Conservation (phyloP, 2,329 filamentous ascomycete genomes). For the Pseudogymnoascus sp. region DNA sequence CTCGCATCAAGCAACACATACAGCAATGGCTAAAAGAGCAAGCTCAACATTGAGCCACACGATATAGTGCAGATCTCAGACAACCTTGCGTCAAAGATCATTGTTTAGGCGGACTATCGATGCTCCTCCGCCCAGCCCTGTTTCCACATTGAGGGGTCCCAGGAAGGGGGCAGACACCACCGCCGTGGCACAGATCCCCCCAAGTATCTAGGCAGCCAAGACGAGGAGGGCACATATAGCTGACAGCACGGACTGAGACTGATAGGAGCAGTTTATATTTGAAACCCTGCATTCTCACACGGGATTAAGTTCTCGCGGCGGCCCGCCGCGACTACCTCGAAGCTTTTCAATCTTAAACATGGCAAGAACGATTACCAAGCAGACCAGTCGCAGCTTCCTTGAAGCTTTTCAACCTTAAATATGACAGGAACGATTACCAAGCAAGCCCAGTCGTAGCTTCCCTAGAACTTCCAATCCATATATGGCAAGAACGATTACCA, state of each 20-base stretch:
- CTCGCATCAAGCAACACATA: background rate
- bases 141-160: conserved; percentile 37
- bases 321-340: no score
- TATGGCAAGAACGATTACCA: no score
- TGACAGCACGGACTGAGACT: conserved; percentile 18
- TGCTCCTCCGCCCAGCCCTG: conserved; percentile 35
- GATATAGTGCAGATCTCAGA: no score
- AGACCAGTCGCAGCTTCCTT: no score
- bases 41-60: background rate
- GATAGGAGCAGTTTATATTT: background rate
- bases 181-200: conserved; percentile 34
- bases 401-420: no score
- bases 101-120: conserved; percentile 28
- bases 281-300: background rate
- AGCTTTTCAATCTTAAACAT: no score
- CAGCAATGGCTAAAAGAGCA: background rate
- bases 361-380: no score
- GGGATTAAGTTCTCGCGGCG: background rate
- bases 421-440: no score
- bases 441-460: background rate
- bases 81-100: no score
- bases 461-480: no score
- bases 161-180: conserved; percentile 39
- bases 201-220: conserved; percentile 29
- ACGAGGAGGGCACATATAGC: conserved; percentile 28